Percentiles rank a stretch among this genome's conserved stretches.
Conservation (phyloP, 2,329 filamentous ascomycete genomes). For the Calonectria pseudoreteaudii region DNA sequence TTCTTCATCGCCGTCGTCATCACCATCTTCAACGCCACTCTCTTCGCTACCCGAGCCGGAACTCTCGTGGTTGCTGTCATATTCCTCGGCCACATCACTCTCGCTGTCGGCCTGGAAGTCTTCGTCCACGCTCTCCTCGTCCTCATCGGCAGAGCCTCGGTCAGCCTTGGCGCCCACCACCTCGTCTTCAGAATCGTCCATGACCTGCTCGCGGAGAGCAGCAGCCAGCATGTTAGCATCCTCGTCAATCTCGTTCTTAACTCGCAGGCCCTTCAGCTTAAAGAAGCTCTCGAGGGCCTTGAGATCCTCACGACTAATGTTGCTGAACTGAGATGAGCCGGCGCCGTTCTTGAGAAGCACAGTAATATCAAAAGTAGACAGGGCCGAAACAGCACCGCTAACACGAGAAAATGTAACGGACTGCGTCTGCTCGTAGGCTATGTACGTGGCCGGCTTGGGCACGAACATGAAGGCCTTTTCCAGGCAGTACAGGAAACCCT, state of each 20-base stretch:
- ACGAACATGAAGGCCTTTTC: slow-evolving; percentile 99
- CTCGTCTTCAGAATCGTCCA: slow-evolving; percentile 87
- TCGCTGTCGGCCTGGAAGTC: slow-evolving; percentile 95
- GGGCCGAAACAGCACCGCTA: slow-evolving; percentile 90
- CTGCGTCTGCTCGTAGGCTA: slow-evolving; percentile 92
- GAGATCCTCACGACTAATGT: slow-evolving; percentile 98
- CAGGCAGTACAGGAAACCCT: slow-evolving; percentile 95
- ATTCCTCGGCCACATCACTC: slow-evolving; percentile 96
- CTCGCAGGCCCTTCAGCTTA: slow-evolving; percentile 92
- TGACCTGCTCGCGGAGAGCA: slow-evolving; percentile 84
- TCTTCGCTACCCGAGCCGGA: slow-evolving; percentile 76
- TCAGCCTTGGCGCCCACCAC: slow-evolving; percentile 77
- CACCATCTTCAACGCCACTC: slow-evolving; percentile 58
- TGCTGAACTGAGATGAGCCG: slow-evolving; percentile 95
- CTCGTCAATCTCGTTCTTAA: slow-evolving; percentile 99
- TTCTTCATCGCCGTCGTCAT: slow-evolving; percentile 56
- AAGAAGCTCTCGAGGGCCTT: slow-evolving; percentile 98
- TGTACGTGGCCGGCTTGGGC: slow-evolving; percentile 96
- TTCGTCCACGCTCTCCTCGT: slow-evolving; percentile 94
- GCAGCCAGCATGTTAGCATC: slow-evolving; percentile 85
- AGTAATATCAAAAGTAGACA: slow-evolving; percentile 97
- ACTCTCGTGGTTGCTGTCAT: slow-evolving; percentile 90
- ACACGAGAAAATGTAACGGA: slow-evolving; percentile 96
- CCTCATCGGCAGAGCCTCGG: slow-evolving; percentile 93
- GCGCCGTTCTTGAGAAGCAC: slow-evolving; percentile 89